A percentile compares a stretch with the other conserved stretches of the same genome.
These are phyloP conservation scores for Rhizopus sp. DNA, from an alignment of 371 early-diverging fungal species.

Conservation along the genomic window DNA sequence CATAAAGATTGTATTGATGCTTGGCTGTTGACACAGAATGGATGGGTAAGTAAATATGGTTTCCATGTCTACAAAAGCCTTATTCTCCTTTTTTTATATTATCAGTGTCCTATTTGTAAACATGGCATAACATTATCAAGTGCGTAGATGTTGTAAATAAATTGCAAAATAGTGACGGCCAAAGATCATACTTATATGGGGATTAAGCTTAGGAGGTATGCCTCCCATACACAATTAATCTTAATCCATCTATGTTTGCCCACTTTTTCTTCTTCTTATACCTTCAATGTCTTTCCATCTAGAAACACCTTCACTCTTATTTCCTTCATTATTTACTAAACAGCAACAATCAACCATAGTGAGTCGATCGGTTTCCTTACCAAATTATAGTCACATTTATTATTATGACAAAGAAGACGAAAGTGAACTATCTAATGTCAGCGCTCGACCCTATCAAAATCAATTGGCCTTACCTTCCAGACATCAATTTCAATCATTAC, in stretches of 20 bases:
- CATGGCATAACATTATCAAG: constrained; percentile 50
- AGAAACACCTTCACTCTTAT: constrained; percentile 15
- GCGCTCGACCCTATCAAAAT: background rate
- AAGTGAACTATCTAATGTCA: constrained; percentile 7
- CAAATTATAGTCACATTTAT: background rate
- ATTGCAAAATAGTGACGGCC: background rate
- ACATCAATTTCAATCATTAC: constrained; percentile 1
- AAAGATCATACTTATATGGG: too few species aligned
- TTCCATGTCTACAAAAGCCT: background rate
- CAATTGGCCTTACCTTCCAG: constrained; percentile 13
- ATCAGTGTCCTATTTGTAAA: constrained; percentile 79
- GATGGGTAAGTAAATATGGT: constrained; percentile 52
- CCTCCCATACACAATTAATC: background rate
- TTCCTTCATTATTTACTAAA: constrained; percentile 14
- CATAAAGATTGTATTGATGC: constrained; percentile 90
- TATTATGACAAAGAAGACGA: constrained; percentile 11
- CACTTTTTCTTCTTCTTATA: constrained; percentile 2
- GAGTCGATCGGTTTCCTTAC: background rate
- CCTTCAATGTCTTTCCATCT: constrained; percentile 7
- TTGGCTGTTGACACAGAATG: constrained; percentile 78
- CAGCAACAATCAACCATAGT: background rate
- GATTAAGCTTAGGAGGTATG: too few species aligned
- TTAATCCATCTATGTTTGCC: background rate
- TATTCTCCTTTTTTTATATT: constrained; percentile 2
- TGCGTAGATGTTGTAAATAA: constrained; percentile 4